Conservation (phyloP, 2,329 filamentous ascomycete species). For the Nannizziopsis barbatae region DNA sequence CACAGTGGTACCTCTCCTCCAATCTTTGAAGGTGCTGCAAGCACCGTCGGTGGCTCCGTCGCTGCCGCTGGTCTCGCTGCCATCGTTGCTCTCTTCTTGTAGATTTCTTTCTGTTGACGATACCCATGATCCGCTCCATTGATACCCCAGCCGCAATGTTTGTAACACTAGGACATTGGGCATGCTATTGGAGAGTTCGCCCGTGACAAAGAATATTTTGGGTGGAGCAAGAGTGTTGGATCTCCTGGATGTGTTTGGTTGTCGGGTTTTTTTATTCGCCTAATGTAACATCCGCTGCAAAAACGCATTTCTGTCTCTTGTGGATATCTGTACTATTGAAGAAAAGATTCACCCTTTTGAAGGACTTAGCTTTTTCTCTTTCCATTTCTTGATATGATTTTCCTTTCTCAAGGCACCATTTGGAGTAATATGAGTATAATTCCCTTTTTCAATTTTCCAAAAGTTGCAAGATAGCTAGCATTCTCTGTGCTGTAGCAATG, state of each 20-base stretch:
- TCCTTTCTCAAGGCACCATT: no score
- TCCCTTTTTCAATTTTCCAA: no score
- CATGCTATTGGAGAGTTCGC: conserved; percentile 9
- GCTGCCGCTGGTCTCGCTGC: conserved; percentile 23
- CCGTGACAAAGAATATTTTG: not conserved
- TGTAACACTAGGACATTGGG: conserved; percentile 8
- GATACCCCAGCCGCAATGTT: conserved; percentile 8
- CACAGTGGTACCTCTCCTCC: conserved; percentile 12
- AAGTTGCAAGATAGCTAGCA: no score
- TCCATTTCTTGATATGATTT: not conserved
- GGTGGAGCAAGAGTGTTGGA: not conserved
- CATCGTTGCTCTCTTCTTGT: conserved; percentile 24
- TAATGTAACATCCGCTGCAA: not conserved
- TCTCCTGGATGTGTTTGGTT: not conserved
- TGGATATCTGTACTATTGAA: not conserved
- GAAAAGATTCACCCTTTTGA: not conserved
- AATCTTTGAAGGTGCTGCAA: conserved; percentile 24
- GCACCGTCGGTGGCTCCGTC: conserved; percentile 21
- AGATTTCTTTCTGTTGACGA: conserved; percentile 19
- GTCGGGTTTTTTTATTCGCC: not conserved
- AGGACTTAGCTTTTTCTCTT: no score
- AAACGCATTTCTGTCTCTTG: not conserved
- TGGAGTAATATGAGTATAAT: no score
- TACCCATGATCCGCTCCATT: conserved; percentile 15
- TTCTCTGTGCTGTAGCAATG: no score